A percentile compares a stretch with the other conserved stretches of the same genome.
Conservation (phyloP, 2,329 filamentous ascomycete species). For the Fusarium sp. region DNA sequence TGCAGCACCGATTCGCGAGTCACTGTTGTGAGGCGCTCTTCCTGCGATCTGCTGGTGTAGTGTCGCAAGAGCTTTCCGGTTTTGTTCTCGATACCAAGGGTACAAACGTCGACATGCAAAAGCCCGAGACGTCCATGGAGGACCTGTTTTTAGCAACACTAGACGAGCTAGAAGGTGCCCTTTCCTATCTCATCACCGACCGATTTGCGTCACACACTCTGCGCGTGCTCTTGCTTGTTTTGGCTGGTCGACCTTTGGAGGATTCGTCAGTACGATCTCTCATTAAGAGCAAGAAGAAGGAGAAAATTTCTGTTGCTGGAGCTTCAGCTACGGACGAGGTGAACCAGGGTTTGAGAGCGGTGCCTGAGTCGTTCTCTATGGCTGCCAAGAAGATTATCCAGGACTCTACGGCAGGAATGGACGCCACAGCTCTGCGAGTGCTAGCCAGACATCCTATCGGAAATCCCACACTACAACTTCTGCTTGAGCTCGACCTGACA, state of each 20-base stretch:
- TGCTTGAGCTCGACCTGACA: slow-evolving; percentile 88
- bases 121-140: slow-evolving; percentile 79
- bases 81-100: slow-evolving; percentile 62
- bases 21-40: slow-evolving; percentile 98
- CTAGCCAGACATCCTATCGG: slow-evolving; percentile 91
- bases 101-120: slow-evolving; percentile 59
- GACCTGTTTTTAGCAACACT: slow-evolving; percentile 86
- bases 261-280: slow-evolving; percentile 78
- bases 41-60: slow-evolving; percentile 82
- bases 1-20: slow-evolving; percentile 96
- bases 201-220: slow-evolving; percentile 91
- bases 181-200: slow-evolving; percentile 89
- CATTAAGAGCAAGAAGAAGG: slow-evolving; percentile 94
- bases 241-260: slow-evolving; percentile 86
- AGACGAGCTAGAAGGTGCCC: slow-evolving; percentile 88
- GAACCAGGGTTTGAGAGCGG: slow-evolving; percentile 64
- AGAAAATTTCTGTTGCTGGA: slow-evolving; percentile 78
- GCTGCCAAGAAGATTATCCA: slow-evolving; percentile 87
- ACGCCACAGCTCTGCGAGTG: slow-evolving; percentile 84
- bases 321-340: slow-evolving; percentile 65
- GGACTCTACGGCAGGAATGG: slow-evolving; percentile 81
- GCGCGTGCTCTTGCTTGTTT: slow-evolving; percentile 85
- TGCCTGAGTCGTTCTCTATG: slow-evolving; percentile 83
- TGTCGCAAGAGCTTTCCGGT: slow-evolving; percentile 78
- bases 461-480: slow-evolving; percentile 91